A percentile compares a stretch with the other conserved stretches of the same genome.
Conservation (phyloP, 2,329 filamentous ascomycete species). For the Trichoderma sp. region DNA sequence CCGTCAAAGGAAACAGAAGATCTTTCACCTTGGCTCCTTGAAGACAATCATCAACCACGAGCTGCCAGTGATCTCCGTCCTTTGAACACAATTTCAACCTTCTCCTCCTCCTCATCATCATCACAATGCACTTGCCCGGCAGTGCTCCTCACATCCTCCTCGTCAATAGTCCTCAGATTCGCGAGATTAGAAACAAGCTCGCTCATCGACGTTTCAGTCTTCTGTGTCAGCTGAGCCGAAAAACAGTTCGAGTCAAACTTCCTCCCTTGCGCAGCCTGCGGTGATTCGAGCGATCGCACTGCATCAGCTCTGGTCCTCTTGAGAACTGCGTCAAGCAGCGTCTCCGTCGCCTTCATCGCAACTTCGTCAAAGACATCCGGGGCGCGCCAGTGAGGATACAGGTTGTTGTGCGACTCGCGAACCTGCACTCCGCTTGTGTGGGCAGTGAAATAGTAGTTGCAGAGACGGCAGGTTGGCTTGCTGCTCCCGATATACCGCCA, state of each 20-base stretch:
- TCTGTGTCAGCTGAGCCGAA: neutral
- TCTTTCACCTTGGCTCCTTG: too few species aligned
- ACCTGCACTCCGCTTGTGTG: conserved; percentile 36
- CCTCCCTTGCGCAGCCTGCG: neutral
- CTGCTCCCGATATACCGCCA: conserved; percentile 46
- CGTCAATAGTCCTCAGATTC: neutral
- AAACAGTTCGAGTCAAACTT: conserved; percentile 22
- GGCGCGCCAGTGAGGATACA: conserved; percentile 45
- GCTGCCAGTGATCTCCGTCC: neutral
- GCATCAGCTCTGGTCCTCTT: conserved; percentile 4
- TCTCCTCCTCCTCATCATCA: neutral
- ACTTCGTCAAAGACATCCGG: conserved; percentile 38
- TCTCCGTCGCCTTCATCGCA: neutral
- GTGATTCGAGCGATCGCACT: neutral
- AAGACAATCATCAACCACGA: neutral
- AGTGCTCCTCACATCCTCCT: neutral
- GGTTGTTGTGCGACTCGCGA: conserved; percentile 41
- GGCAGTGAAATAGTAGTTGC: conserved; percentile 42
- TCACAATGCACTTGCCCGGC: neutral
- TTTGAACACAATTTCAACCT: neutral
- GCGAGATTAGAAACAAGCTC: neutral
- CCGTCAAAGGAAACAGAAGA: too few species aligned
- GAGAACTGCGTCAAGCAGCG: neutral
- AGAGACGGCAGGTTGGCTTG: conserved; percentile 47
- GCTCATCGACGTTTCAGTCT: conserved; percentile 2